A percentile compares a stretch with the other conserved stretches of the same genome.
Conservation (phyloP, 768 basidiomycete species). For the Kwoniella dendrophila region DNA sequence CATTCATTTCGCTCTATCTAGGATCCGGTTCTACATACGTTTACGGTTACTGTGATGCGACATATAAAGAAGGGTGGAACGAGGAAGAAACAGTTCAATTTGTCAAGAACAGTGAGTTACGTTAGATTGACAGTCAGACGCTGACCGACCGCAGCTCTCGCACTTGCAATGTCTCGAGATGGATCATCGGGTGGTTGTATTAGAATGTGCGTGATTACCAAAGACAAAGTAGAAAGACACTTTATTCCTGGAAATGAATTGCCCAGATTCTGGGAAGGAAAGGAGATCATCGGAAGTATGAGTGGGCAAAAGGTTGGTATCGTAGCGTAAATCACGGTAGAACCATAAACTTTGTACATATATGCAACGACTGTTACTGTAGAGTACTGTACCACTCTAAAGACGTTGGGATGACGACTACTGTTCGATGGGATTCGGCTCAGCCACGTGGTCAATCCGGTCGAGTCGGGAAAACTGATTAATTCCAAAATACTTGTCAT, state of each 20-base stretch:
- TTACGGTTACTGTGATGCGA: conserved; percentile 99
- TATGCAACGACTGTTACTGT: neutral
- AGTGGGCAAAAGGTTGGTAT: conserved; percentile 25
- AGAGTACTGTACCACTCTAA: neutral
- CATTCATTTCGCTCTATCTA: conserved; percentile 44
- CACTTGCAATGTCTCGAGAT: conserved; percentile 95
- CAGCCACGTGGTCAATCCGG: too few species aligned
- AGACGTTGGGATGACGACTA: too few species aligned
- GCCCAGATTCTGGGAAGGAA: conserved; percentile 60
- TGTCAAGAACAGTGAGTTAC: conserved; percentile 84
- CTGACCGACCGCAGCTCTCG: conserved; percentile 66
- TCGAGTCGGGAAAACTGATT: too few species aligned
- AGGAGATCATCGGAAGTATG: conserved; percentile 43
- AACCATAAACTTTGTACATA: conserved; percentile 7
- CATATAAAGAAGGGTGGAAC: conserved; percentile 88
- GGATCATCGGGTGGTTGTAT: conserved; percentile 97
- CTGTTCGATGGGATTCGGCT: too few species aligned
- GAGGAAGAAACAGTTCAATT: conserved; percentile 88
- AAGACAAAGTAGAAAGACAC: conserved; percentile 84
- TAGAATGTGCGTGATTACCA: conserved; percentile 94
- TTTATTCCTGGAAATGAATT: conserved; percentile 90
- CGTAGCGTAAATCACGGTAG: conserved; percentile 8
- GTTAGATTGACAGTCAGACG: neutral
- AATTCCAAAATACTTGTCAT: too few species aligned
- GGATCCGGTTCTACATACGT: conserved; percentile 97